These are phyloP conservation scores for Skeletonema menzelii DNA, from an alignment of 108 stramenopile species.

Conservation along the genomic window DNA sequence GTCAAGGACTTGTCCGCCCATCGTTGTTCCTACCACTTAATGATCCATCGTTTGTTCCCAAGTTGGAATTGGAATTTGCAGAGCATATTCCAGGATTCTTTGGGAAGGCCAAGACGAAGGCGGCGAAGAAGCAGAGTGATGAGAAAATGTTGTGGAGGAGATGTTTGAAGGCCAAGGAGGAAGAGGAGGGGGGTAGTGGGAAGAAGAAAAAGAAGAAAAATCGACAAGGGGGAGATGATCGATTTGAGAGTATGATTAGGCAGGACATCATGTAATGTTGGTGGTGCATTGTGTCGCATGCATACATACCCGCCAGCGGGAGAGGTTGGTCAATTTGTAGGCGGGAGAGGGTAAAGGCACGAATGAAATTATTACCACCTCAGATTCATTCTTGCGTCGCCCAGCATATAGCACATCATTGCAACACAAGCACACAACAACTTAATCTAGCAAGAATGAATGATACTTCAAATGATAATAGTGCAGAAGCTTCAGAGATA, in stretches of 20 bases:
- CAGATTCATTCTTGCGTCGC: background rate
- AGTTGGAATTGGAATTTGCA: constrained; percentile 76
- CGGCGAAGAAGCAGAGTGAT: constrained; percentile 77
- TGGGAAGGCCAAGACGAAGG: constrained; percentile 80
- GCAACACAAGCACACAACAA: background rate
- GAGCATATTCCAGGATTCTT: constrained; percentile 88
- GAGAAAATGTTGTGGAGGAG: constrained; percentile 76
- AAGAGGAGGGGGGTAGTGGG: constrained; percentile 11
- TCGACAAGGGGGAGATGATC: background rate
- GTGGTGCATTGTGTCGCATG: too few relatives aligned
- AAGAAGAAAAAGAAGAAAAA: constrained; percentile 6
- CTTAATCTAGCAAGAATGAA: background rate
- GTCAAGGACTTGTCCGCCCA: constrained; percentile 76
- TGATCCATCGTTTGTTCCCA: constrained; percentile 70
- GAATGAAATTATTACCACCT: background rate
- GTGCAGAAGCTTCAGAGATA: background rate
- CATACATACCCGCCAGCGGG: background rate
- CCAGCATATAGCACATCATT: background rate
- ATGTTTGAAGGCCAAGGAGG: constrained; percentile 51
- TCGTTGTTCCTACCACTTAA: constrained; percentile 64
- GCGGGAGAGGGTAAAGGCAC: background rate
- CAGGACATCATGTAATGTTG: background rate
- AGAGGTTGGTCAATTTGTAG: background rate
- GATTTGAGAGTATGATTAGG: constrained; percentile 7
- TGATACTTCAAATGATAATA: background rate